phyloP scores from a whole-genome alignment of 257 asterid species.

The Gentiana macrophylla region DNA sequence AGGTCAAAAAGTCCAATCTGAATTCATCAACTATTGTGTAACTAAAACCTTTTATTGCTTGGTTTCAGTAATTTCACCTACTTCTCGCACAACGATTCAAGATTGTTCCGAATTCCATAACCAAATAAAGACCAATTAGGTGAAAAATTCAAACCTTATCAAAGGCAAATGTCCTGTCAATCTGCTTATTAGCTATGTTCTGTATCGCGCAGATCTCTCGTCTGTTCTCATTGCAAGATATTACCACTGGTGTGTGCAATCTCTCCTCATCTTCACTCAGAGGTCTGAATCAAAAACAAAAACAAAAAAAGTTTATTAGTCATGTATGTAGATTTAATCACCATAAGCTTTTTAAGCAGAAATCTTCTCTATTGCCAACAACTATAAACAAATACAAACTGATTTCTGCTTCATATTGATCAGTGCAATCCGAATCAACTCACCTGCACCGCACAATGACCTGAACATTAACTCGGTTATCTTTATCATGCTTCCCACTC shows the following conservation, averaged over 20 bases:
- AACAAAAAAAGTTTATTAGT: background rate
- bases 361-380: too few species aligned
- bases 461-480: constrained; percentile 30
- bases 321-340: background rate
- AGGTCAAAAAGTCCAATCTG: too few species aligned
- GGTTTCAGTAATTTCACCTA: too few species aligned
- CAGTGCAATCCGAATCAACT: background rate
- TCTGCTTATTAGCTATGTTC: constrained; percentile 25
- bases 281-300: constrained; percentile 19
- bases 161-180: constrained; percentile 22
- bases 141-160: constrained; percentile 33
- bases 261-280: constrained; percentile 31
- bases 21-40: too few species aligned
- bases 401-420: too few species aligned
- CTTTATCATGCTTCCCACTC: background rate
- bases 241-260: constrained; percentile 19
- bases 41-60: too few species aligned
- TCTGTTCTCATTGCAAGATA: constrained; percentile 32
- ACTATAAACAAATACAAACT: background rate
- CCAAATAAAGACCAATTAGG: background rate
- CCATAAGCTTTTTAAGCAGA: background rate
- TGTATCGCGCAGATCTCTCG: constrained; percentile 28
- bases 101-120: background rate
- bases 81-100: too few species aligned
- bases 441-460: constrained; percentile 50